Base-by-base conservation (phyloP, 768 basidiomycete species). In the Rickenella mellea region DNA sequence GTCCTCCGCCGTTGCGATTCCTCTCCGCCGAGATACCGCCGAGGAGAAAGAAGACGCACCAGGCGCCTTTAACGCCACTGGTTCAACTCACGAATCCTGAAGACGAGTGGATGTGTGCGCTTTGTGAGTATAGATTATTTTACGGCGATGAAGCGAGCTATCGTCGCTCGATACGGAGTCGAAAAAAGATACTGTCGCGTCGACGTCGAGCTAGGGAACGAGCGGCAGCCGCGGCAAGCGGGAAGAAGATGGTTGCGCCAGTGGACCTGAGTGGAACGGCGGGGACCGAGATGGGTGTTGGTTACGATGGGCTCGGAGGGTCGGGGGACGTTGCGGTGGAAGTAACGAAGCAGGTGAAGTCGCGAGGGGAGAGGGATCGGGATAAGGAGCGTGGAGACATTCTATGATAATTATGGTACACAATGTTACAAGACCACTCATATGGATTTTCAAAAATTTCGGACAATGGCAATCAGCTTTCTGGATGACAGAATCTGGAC, bases 31-130 rank as follows among this genome's bases (percentile, higher is more conserved):
- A 83, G 47, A 68, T 87, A 31, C 76, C 81, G 12, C 67, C 72
- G 29, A 70, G 61, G 25, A 54, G 59, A 33, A 55, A 57, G 39
- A 51, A 54, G 48, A 42, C 25, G 44, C 40, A 46, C 39, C 48
- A 58, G 50, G 46, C 59, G 26, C 43, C 60, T 20, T 51, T 53
- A 19, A 17, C 62, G 21, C 58, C 60, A 45, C 59, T 80, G 41
- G 33, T 17, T 17, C 19, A 36, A 17, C 33, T 36, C 5, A 70
- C 69, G 19, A 71, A 76, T 45, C 77, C 80, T 6, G 70, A 63
- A 26, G 90, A 96, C 19, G 94, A 97, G 59, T 96, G 88, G 83
- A 81, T 97, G 45, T 98, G 94, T 58, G 76, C 84, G 48, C 86
- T 84, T 53, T 98, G 94, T 67, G 94, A 98, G 64, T 93, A 91